Base-by-base conservation (phyloP, 2,329 filamentous ascomycete species). In the Curvularia sp. region DNA sequence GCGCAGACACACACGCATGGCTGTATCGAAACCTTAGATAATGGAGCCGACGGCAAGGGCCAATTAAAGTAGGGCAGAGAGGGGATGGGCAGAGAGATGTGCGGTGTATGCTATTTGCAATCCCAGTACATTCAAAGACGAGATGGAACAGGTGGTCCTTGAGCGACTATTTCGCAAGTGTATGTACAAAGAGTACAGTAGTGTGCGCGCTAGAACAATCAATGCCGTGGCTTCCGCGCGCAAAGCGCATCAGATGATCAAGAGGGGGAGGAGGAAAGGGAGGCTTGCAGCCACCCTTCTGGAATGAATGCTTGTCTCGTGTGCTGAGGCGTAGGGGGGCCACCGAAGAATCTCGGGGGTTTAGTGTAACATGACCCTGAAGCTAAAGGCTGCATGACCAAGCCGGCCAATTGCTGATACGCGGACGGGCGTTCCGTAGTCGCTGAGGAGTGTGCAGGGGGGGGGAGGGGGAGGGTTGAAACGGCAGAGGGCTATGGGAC, bases 261-360 rank as follows among this genome's bases (percentile, higher is more conserved):
- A 18, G 15, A 27, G 25, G 18, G 7, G 3, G 15, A 36, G 34
- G n/a, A n/a, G n/a, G n/a, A n/a, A n/a, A n/a, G 34, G 34, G 23
- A 42, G 46, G 30, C 46, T 34, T 23, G 30, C 46, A 34, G 46
- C 49, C 38, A 52, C 38, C 15, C 18, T 52, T 51, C 36, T 41
- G 49, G 18, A 38, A 49, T 41, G 15, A 42, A 51, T 52, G 39
- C 52, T 36, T 32, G 45, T 30, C 39, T 32, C n/a, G 25, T 55
- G 21, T 42, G 21, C 12, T 42, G 21, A 15, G 39, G 39, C 39
- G 21, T 15, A 21, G 34, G n/a, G 13, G 34, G n/a, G 45, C 36
- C 49, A 47, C 55, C 51, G 41, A 58, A 49, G 49, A 58, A 49
- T 41, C 34, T 54, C 55, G 43, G 55, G 36, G 18, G 12, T 25